Percentiles rank a stretch among this genome's conserved stretches.
These are phyloP conservation scores for Fusarium sp. DNA, from an alignment of 2,329 filamentous ascomycete genomes.

Conservation along the genomic window DNA sequence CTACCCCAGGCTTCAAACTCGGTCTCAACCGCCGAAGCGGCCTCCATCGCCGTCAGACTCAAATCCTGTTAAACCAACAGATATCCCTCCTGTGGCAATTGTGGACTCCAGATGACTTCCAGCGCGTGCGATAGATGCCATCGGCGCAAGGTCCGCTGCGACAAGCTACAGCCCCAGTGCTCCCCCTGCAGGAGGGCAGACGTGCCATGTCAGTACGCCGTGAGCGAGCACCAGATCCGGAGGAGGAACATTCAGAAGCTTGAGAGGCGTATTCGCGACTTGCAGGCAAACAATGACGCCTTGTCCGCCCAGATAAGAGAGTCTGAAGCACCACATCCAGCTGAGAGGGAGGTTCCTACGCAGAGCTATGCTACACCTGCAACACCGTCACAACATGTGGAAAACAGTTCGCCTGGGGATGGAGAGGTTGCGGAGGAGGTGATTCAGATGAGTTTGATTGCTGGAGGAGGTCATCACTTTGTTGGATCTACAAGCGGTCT, in stretches of 20 bases:
- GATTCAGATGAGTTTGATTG: conserved; percentile 55
- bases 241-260: conserved; percentile 50
- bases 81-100: not conserved
- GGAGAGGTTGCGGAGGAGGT: conserved; percentile 54
- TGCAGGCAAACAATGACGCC: conserved; percentile 46
- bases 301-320: conserved; percentile 20
- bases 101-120: conserved; percentile 18
- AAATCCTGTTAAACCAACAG: not conserved
- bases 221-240: conserved; percentile 45
- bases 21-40: conserved; percentile 34
- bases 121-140: conserved; percentile 55
- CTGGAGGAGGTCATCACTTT: conserved; percentile 56
- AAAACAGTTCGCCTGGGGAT: conserved; percentile 14
- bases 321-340: conserved; percentile 16
- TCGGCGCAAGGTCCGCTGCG: conserved; percentile 54
- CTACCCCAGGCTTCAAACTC: conserved; percentile 6
- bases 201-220: conserved; percentile 50
- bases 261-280: conserved; percentile 48
- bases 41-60: conserved; percentile 14
- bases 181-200: conserved; percentile 50
- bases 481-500: conserved; percentile 55
- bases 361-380: not conserved
- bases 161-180: conserved; percentile 53
- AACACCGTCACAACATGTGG: conserved; percentile 3
- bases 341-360: conserved; percentile 1